Percentiles rank a stretch among this genome's conserved stretches.
Conservation (phyloP, 352 stramenopile species). For the Phytophthora pseudosyringae region DNA sequence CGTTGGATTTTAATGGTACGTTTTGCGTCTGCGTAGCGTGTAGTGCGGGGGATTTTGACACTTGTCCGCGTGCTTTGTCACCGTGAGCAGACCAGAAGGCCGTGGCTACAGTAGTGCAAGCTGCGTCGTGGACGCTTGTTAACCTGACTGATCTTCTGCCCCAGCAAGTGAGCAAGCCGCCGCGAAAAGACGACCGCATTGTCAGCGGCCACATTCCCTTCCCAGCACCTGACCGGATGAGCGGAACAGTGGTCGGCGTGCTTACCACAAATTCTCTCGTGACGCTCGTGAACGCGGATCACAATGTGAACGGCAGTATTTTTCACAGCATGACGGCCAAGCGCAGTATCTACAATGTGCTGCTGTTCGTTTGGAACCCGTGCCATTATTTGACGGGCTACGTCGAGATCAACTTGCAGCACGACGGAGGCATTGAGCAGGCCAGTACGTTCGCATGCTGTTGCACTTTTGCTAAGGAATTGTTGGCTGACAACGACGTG, state of each 20-base stretch:
- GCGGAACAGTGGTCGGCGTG: constrained; percentile 37
- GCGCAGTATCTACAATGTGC: constrained; percentile 46
- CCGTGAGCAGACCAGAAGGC: constrained; percentile 39
- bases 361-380: constrained; percentile 47
- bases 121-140: constrained; percentile 36
- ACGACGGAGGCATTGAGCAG: constrained; percentile 49
- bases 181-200: constrained; percentile 38
- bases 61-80: neutral
- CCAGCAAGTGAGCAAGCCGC: constrained; percentile 33
- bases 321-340: constrained; percentile 49
- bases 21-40: neutral
- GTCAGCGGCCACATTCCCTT: constrained; percentile 45
- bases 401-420: constrained; percentile 54
- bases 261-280: constrained; percentile 45
- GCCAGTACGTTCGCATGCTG: constrained; percentile 37
- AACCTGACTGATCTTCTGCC: constrained; percentile 33
- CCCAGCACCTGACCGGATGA: constrained; percentile 30
- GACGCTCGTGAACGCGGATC: constrained; percentile 46
- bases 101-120: constrained; percentile 37
- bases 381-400: constrained; percentile 54
- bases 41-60: neutral
- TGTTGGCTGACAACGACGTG: neutral
- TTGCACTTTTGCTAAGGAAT: neutral
- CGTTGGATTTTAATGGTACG: constrained; percentile 39
- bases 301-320: constrained; percentile 49